Conservation (phyloP, 192 early-diverging fungal genomes). For the Rhizoclosmatium globosum region DNA sequence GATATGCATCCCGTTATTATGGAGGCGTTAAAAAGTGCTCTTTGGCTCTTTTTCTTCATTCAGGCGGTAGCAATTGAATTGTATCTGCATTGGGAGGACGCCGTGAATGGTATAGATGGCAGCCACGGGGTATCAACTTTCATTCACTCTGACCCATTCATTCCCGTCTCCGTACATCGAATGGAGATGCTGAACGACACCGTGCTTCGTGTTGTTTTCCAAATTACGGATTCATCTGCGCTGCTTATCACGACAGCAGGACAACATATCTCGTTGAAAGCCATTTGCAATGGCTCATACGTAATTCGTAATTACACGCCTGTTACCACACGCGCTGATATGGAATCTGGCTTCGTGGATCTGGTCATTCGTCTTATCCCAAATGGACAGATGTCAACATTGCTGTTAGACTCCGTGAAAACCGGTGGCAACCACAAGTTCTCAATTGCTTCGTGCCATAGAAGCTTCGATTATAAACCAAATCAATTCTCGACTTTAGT, state of each 20-base stretch:
- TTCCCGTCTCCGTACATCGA: background rate
- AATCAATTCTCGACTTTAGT: background rate
- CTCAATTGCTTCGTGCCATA: background rate
- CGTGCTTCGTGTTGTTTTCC: background rate
- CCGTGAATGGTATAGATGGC: background rate
- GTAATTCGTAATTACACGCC: constrained; percentile 6
- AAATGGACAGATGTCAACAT: background rate
- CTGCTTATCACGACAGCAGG: background rate
- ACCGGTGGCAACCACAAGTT: background rate
- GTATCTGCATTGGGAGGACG: background rate
- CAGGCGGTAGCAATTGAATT: background rate
- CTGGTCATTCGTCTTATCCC: constrained; percentile 8
- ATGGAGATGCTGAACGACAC: background rate
- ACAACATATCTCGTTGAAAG: background rate
- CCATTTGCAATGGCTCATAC: too few species aligned
- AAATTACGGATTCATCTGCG: background rate
- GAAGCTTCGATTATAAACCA: background rate
- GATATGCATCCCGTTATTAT: background rate
- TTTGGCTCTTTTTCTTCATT: background rate
- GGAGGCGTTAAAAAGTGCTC: background rate
- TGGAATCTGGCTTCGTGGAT: constrained; percentile 4
- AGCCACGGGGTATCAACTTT: background rate
- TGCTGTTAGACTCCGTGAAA: background rate
- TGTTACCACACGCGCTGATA: background rate
- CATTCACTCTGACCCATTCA: background rate